A percentile compares a stretch with the other conserved stretches of the same genome.
These are phyloP conservation scores for Pontederia crassipes DNA, from an alignment of 176 grass and related monocot genomes.

Conservation along the genomic window DNA sequence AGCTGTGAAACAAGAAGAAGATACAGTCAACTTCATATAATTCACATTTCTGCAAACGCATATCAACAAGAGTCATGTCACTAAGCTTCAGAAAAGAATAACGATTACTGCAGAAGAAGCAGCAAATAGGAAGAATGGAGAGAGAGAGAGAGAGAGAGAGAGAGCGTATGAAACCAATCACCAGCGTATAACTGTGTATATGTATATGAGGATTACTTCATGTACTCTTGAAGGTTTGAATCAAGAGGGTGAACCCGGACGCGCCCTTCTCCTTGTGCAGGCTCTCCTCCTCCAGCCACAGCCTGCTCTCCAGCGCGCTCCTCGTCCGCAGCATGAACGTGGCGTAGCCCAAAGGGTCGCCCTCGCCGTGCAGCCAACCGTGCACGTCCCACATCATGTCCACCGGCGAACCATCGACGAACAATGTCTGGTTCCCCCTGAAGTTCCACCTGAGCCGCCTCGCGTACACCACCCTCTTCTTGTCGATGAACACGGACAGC, in stretches of 20 bases:
- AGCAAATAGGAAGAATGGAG: neutral
- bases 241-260: constrained; percentile 42
- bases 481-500: constrained; percentile 60
- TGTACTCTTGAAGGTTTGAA: constrained; percentile 32
- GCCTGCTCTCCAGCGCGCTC: constrained; percentile 22
- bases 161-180: neutral
- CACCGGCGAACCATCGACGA: constrained; percentile 51
- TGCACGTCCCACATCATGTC: constrained; percentile 96
- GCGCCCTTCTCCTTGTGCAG: constrained; percentile 25
- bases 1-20: no score
- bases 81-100: no score
- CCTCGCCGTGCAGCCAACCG: constrained; percentile 58
- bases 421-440: constrained; percentile 61
- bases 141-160: neutral
- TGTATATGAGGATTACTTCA: neutral
- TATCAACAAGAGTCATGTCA: neutral
- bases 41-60: neutral
- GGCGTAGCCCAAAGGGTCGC: constrained; percentile 23
- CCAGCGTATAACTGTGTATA: neutral
- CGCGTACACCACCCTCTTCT: constrained; percentile 50
- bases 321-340: constrained; percentile 90
- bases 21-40: no score
- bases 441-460: constrained; percentile 71
- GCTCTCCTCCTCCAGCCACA: constrained; percentile 83
- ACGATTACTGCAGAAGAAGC: neutral